Conservation (phyloP, 257 asterid genomes). For the Apocynum venetum region DNA sequence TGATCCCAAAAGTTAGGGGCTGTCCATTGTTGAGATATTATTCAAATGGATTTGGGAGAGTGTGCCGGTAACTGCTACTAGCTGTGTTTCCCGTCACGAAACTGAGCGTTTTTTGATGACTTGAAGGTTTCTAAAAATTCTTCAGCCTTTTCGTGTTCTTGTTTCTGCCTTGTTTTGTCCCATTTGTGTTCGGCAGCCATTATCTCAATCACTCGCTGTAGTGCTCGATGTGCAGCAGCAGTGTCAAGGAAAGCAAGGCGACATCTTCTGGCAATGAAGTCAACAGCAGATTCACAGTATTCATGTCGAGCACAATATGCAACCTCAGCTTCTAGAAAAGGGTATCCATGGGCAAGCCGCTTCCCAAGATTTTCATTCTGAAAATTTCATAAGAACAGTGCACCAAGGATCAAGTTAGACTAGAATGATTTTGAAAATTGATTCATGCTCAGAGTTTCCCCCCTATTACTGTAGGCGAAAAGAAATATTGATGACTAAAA, state of each 20-base stretch:
- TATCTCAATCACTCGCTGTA: constrained; percentile 72
- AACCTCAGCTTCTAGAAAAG: constrained; percentile 92
- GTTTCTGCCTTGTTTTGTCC: constrained; percentile 76
- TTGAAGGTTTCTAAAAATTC: constrained; percentile 88
- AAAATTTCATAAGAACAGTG: constrained; percentile 4
- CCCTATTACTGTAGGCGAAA: neutral
- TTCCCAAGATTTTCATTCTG: constrained; percentile 94
- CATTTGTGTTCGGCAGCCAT: constrained; percentile 83
- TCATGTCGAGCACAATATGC: constrained; percentile 96
- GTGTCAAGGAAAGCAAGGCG: constrained; percentile 98
- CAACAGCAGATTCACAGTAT: constrained; percentile 92
- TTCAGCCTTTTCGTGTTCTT: constrained; percentile 53
- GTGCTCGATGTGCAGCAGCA: constrained; percentile 82
- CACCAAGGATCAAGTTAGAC: neutral
- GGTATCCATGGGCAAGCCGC: constrained; percentile 96
- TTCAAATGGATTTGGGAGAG: neutral
- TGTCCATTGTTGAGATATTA: neutral
- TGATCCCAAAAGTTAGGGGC: too few relatives aligned
- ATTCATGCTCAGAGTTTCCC: neutral
- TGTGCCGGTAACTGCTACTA: constrained; percentile 12
- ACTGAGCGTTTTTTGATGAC: constrained; percentile 86
- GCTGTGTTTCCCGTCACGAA: constrained; percentile 87
- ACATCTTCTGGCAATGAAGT: constrained; percentile 89
- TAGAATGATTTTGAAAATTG: neutral
- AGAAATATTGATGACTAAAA: neutral